phyloP scores from a whole-genome alignment of 2,329 filamentous ascomycete genomes.

The Aotearoamyces nothofagi region DNA sequence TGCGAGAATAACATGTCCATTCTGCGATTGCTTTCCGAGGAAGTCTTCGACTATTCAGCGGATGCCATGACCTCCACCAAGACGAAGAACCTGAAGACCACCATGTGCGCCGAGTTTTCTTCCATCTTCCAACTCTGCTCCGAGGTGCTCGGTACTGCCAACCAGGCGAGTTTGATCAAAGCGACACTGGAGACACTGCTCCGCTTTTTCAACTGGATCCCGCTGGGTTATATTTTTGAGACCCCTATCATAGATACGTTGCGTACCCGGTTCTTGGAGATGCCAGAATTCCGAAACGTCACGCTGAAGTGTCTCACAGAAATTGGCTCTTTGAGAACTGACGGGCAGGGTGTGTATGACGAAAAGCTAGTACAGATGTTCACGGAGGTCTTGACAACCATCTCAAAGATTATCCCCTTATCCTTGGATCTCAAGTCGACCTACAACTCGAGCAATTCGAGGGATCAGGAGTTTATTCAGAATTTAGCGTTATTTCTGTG shows the following conservation, averaged over 20 bases:
- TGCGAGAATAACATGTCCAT: conserved; percentile 99
- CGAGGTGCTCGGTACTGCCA: conserved; percentile 82
- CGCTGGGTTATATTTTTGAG: conserved; percentile 96
- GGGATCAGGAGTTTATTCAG: conserved; percentile 94
- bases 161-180: conserved; percentile 78
- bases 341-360: conserved; percentile 62
- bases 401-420: conserved; percentile 85
- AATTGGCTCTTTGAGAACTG: conserved; percentile 86
- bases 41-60: conserved; percentile 97
- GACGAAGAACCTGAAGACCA: conserved; percentile 90
- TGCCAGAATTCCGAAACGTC: conserved; percentile 90
- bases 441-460: conserved; percentile 80
- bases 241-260: conserved; percentile 91
- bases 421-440: conserved; percentile 81
- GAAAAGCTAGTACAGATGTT: conserved; percentile 98
- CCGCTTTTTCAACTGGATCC: conserved; percentile 98
- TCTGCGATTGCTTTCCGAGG: conserved; percentile 83
- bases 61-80: conserved; percentile 99
- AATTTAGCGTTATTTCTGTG: conserved; percentile 91
- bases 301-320: conserved; percentile 95
- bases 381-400: conserved; percentile 84
- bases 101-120: conserved; percentile 97
- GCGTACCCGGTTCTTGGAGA: conserved; percentile 79
- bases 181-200: conserved; percentile 93
- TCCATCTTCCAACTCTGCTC: conserved; percentile 96